Conservation (phyloP, 768 basidiomycete species). For the Cytidiella melzeri region DNA sequence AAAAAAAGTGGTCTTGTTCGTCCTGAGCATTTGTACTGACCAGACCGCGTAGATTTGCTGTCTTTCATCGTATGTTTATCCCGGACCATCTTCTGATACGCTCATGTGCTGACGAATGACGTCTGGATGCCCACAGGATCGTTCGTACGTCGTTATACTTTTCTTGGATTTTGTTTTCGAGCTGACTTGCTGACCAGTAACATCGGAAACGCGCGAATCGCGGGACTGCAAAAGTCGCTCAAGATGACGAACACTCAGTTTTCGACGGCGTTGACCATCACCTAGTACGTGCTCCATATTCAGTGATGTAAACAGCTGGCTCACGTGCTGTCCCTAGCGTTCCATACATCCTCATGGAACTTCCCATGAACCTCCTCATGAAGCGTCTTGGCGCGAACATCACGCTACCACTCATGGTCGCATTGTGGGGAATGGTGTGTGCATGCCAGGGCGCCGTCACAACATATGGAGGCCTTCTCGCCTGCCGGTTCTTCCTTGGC, state of each 20-base stretch:
- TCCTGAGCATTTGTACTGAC: background rate
- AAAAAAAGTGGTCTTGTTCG: background rate
- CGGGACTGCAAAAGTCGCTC: constrained; percentile 5
- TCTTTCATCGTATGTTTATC: background rate
- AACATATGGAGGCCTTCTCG: constrained; percentile 2
- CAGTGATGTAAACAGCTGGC: constrained; percentile 17
- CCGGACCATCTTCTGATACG: background rate
- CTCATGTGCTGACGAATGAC: too few species aligned
- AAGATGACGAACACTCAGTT: constrained; percentile 25
- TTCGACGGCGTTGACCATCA: constrained; percentile 41
- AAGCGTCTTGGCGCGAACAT: constrained; percentile 48
- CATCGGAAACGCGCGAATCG: constrained; percentile 7
- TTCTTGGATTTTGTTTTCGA: too few species aligned
- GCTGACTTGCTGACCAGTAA: background rate
- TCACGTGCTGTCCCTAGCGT: background rate
- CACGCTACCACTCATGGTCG: constrained; percentile 52
- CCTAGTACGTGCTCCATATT: constrained; percentile 26
- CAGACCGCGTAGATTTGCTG: background rate
- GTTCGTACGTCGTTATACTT: background rate
- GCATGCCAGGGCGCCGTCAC: background rate
- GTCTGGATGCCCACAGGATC: background rate
- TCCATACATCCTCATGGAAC: constrained; percentile 51
- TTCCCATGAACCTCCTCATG: constrained; percentile 50
- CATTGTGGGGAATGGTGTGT: constrained; percentile 52
- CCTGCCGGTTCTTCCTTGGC: constrained; percentile 7